A percentile compares a stretch with the other conserved stretches of the same genome.
These are phyloP conservation scores for Metarhizium album DNA, from an alignment of 2,329 filamentous ascomycete genomes.

Conservation along the genomic window DNA sequence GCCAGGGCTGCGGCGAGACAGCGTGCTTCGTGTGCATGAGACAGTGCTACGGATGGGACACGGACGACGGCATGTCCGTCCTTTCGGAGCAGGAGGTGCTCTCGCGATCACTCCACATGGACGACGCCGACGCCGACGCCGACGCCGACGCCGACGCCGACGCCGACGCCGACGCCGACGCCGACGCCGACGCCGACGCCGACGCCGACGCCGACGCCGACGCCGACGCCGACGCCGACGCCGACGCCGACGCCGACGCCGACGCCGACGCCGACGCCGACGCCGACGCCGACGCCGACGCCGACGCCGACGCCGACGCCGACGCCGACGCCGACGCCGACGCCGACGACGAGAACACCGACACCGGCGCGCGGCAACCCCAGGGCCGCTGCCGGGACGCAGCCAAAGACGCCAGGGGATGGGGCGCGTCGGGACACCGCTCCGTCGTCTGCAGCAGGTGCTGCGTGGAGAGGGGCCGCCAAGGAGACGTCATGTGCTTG, in stretches of 20 bases:
- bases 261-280: constrained; percentile 38
- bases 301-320: constrained; percentile 35
- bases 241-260: constrained; percentile 35
- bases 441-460: constrained; percentile 55
- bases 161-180: constrained; percentile 37
- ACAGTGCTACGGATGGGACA: constrained; percentile 43
- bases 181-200: constrained; percentile 35
- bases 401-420: constrained; percentile 16
- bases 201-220: constrained; percentile 38
- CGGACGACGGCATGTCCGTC: constrained; percentile 9
- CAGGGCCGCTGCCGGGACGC: constrained; percentile 2
- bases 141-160: constrained; percentile 31
- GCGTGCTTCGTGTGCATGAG: constrained; percentile 62
- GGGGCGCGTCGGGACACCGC: constrained; percentile 33
- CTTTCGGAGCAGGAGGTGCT: constrained; percentile 25
- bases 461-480: constrained; percentile 52
- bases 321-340: constrained; percentile 38
- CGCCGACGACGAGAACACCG: constrained; percentile 32
- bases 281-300: constrained; percentile 37
- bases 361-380: not conserved
- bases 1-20: constrained; percentile 48
- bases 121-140: constrained; percentile 30
- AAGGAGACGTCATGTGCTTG: constrained; percentile 57
- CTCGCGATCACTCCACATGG: constrained; percentile 38
- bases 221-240: constrained; percentile 37